These are phyloP conservation scores for Petunia axillaris DNA, from an alignment of 257 asterid species.

Conservation along the genomic window DNA sequence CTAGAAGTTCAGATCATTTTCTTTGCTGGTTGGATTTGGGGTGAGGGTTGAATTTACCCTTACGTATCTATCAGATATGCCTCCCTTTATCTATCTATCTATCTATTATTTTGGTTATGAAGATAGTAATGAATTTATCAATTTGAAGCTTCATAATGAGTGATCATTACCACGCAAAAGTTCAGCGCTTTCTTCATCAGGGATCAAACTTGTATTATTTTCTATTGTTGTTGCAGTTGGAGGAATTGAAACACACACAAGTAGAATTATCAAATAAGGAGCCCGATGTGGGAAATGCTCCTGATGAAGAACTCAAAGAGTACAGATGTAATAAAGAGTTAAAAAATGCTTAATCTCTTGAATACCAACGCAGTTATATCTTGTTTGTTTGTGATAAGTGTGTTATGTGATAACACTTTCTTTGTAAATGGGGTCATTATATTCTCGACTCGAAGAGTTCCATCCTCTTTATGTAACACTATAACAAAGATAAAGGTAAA, in stretches of 20 bases:
- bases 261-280: slow-evolving; percentile 46
- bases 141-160: neutral
- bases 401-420: neutral
- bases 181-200: neutral
- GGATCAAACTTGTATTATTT: neutral
- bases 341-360: slow-evolving; percentile 3
- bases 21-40: neutral
- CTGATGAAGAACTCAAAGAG: slow-evolving; percentile 32
- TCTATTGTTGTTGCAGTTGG: slow-evolving; percentile 53
- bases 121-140: neutral
- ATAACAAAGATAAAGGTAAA: too few relatives aligned
- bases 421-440: neutral
- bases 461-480: too few relatives aligned
- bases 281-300: slow-evolving; percentile 35
- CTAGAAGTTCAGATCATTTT: neutral
- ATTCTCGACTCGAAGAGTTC: too few relatives aligned
- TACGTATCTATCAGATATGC: too few relatives aligned
- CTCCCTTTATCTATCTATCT: neutral
- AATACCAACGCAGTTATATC: slow-evolving; percentile 10
- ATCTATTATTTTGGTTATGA: neutral
- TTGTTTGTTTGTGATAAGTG: neutral
- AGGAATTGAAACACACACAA: slow-evolving; percentile 54
- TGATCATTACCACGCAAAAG: neutral
- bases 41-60: neutral
- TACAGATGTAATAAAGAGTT: slow-evolving; percentile 16